These are phyloP conservation scores for Thelonectria rubi DNA, from an alignment of 2,329 filamentous ascomycete species.

Conservation along the genomic window DNA sequence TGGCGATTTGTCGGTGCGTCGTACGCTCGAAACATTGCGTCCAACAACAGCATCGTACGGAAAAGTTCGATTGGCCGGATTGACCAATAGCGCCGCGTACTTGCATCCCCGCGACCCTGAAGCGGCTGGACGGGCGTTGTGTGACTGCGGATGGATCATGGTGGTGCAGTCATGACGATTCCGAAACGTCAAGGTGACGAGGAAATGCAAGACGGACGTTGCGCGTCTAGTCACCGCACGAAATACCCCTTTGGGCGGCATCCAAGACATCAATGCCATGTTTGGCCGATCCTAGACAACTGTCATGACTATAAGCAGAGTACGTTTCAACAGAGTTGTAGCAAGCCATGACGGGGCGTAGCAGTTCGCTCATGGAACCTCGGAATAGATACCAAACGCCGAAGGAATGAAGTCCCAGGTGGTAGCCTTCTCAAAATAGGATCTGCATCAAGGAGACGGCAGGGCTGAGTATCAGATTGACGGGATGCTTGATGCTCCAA, in stretches of 20 bases:
- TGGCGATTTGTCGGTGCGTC: conserved; percentile 8
- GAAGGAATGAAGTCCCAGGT: conserved; percentile 11
- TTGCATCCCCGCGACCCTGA: conserved; percentile 33
- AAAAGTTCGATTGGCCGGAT: conserved; percentile 3
- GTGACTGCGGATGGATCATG: conserved; percentile 16
- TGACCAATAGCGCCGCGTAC: conserved; percentile 30
- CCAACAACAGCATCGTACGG: conserved; percentile 17
- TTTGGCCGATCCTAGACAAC: neutral
- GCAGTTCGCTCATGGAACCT: neutral
- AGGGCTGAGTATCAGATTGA: conserved; percentile 9
- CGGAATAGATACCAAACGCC: neutral
- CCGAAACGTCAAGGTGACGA: conserved; percentile 32
- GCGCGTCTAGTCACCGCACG: neutral
- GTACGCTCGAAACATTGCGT: conserved; percentile 8
- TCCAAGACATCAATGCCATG: conserved; percentile 18
- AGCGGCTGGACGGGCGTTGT: conserved; percentile 20
- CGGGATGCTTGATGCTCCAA: conserved; percentile 6
- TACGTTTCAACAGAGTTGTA: conserved; percentile 10
- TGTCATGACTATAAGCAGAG: conserved; percentile 2
- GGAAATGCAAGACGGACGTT: conserved; percentile 12
- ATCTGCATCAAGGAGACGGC: neutral
- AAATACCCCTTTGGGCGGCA: neutral
- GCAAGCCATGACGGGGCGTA: conserved; percentile 9
- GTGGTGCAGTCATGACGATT: conserved; percentile 15
- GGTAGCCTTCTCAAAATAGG: neutral